Base-by-base conservation (phyloP, 2,329 filamentous ascomycete genomes). In the Furcasterigmium sp. region DNA sequence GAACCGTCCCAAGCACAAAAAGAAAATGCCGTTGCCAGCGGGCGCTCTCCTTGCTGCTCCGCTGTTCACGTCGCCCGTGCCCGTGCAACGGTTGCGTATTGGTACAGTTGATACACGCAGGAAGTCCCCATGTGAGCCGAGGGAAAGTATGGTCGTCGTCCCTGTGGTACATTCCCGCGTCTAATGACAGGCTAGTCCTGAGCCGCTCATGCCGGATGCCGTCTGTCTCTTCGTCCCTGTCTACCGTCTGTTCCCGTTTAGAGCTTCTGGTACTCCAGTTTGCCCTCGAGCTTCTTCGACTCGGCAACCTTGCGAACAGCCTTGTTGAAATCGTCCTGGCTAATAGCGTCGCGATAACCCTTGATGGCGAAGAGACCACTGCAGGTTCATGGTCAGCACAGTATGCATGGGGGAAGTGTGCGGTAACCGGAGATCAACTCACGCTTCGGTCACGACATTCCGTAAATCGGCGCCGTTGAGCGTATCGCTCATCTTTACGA, bases 401-500 rank as follows among this genome's bases (percentile, higher is more conserved):
- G 29, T 20, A 20, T n/a, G n/a, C 30, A 30, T 38, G 7, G 20
- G n/a, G 25, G n/a, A 35, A n/a, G n/a, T n/a, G n/a, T n/a, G n/a
- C n/a, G n/a, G n/a, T n/a, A n/a, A n/a, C n/a, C n/a, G n/a, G n/a
- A n/a, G n/a, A n/a, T n/a, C n/a, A 35, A 30, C 89, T 75, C 79
- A 95, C 89, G 93, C 93, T 76, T 98, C 93, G 13, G 93, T 98
- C 41, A 98, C 91, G 41, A 98, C 91, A 62, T 98, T 98, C 60
- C 93, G 79, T 73, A 98, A 70, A 80, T 98, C 93, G 40, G 93
- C 93, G 62, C 93, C 93, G 68, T 98, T 98, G 57, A 98, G 78
- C 21, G 91, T 91, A 60, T 98, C 93, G 56, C 91, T 96, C 93
- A 98, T 98, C 82, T 98, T 98, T 54, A 98, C 93, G 47, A 98